Conservation (phyloP, 805 yeast species). For the Lipomyces sp. region DNA sequence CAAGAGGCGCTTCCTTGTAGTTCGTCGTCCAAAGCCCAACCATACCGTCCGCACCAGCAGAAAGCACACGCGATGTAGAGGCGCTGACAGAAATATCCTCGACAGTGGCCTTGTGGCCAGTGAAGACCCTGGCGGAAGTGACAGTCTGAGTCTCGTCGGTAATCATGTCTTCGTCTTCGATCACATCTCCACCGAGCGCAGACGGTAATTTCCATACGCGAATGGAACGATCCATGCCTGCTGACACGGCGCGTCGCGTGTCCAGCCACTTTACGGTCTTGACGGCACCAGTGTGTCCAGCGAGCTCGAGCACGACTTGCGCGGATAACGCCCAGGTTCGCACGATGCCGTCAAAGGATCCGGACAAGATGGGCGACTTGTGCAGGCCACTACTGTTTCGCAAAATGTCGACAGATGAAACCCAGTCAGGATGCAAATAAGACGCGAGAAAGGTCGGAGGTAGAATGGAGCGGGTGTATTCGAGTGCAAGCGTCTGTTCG, state of each 20-base stretch:
- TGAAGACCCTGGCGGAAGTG: slow-evolving; percentile 42
- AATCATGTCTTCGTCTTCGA: slow-evolving; percentile 40
- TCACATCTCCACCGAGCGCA: slow-evolving; percentile 45
- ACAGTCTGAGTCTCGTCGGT: slow-evolving; percentile 35
- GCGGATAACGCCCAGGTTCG: slow-evolving; percentile 85
- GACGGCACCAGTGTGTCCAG: slow-evolving; percentile 87
- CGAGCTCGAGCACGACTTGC: slow-evolving; percentile 69
- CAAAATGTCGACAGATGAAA: slow-evolving; percentile 64
- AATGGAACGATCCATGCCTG: slow-evolving; percentile 83
- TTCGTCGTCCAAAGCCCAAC: slow-evolving; percentile 88
- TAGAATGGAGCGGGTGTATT: slow-evolving; percentile 85
- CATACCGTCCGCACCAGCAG: slow-evolving; percentile 78
- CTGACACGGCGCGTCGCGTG: slow-evolving; percentile 71
- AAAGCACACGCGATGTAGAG: slow-evolving; percentile 59
- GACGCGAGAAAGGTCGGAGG: slow-evolving; percentile 93
- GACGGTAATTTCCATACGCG: slow-evolving; percentile 73
- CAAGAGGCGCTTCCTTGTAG: slow-evolving; percentile 74
- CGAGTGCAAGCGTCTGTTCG: slow-evolving; percentile 75
- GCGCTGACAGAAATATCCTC: slow-evolving; percentile 63
- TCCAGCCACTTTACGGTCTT: slow-evolving; percentile 77
- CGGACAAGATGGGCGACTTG: slow-evolving; percentile 59
- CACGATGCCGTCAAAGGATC: slow-evolving; percentile 92
- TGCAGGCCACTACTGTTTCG: not conserved
- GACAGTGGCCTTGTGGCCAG: slow-evolving; percentile 89
- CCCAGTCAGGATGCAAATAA: slow-evolving; percentile 93